phyloP scores from a whole-genome alignment of 2,329 filamentous ascomycete genomes.

The Magnaporthiopsis incrustans region DNA sequence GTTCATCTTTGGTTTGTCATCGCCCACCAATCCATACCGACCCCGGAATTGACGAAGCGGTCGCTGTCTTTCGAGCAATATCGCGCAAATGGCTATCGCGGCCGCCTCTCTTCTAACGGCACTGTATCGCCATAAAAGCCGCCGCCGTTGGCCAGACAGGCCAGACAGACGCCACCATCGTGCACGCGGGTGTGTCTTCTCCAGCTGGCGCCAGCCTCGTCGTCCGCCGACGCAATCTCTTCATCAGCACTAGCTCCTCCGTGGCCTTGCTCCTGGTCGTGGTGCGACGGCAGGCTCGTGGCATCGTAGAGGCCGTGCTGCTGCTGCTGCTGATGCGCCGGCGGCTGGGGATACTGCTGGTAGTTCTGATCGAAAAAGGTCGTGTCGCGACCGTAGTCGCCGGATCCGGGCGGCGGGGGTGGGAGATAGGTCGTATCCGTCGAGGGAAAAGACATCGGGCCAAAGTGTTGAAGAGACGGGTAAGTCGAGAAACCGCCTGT shows the following conservation, averaged over 20 bases:
- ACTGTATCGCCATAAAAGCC: constrained; percentile 49
- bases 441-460: constrained; percentile 42
- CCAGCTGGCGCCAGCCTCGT: constrained; percentile 39
- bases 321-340: background rate
- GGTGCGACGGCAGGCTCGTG: background rate
- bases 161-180: constrained; percentile 48
- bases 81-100: constrained; percentile 14
- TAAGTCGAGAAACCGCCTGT: background rate
- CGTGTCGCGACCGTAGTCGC: constrained; percentile 18
- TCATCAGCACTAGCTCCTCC: constrained; percentile 36
- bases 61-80: background rate
- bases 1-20: background rate
- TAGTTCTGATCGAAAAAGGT: constrained; percentile 18
- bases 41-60: background rate
- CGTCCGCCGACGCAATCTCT: constrained; percentile 41
- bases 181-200: constrained; percentile 52
- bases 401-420: constrained; percentile 32
- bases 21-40: background rate
- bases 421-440: constrained; percentile 36
- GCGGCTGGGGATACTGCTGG: constrained; percentile 5
- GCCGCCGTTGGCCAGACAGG: constrained; percentile 40
- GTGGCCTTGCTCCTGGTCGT: constrained; percentile 9
- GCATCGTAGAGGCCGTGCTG: background rate
- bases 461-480: constrained; percentile 19
- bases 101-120: constrained; percentile 41